phyloP scores from a whole-genome alignment of 2,329 filamentous ascomycete genomes.

The Claviceps sp. region DNA sequence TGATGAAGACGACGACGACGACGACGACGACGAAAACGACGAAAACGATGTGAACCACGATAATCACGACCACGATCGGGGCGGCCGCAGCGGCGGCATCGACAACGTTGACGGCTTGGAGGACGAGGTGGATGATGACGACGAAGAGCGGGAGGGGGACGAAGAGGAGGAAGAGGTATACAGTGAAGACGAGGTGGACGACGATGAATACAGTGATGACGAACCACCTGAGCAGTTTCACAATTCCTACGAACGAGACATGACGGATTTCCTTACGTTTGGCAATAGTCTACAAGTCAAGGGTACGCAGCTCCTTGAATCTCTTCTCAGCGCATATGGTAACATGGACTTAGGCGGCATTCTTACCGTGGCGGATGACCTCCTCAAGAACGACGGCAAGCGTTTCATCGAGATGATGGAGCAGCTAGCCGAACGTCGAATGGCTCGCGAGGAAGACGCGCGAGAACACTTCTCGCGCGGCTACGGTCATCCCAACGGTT shows the following conservation, averaged over 20 bases:
- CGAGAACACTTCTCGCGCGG: constrained; percentile 45
- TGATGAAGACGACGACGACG: constrained; percentile 40
- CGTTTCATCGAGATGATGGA: constrained; percentile 99
- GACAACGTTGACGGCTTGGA: constrained; percentile 44
- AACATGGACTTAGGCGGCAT: constrained; percentile 67
- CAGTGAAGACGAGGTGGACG: constrained; percentile 41
- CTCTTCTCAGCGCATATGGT: constrained; percentile 30
- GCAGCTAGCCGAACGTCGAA: constrained; percentile 88
- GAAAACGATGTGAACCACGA: constrained; percentile 25
- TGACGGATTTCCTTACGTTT: constrained; percentile 90
- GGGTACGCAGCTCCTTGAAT: constrained; percentile 41
- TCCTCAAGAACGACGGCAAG: constrained; percentile 96
- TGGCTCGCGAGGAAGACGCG: constrained; percentile 91
- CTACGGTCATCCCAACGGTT: constrained; percentile 47
- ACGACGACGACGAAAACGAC: constrained; percentile 6
- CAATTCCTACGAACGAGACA: constrained; percentile 46
- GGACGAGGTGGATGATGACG: constrained; percentile 36
- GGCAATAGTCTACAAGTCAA: constrained; percentile 95
- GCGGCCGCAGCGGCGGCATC: constrained; percentile 35
- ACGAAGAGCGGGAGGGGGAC: constrained; percentile 44
- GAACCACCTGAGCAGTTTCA: constrained; percentile 58
- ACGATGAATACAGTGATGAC: constrained; percentile 51
- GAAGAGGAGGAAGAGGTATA: constrained; percentile 50
- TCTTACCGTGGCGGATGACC: constrained; percentile 93
- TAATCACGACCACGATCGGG: constrained; percentile 44